Conservation (phyloP, 345 rosid genomes). For the Lepidium aucheri region DNA sequence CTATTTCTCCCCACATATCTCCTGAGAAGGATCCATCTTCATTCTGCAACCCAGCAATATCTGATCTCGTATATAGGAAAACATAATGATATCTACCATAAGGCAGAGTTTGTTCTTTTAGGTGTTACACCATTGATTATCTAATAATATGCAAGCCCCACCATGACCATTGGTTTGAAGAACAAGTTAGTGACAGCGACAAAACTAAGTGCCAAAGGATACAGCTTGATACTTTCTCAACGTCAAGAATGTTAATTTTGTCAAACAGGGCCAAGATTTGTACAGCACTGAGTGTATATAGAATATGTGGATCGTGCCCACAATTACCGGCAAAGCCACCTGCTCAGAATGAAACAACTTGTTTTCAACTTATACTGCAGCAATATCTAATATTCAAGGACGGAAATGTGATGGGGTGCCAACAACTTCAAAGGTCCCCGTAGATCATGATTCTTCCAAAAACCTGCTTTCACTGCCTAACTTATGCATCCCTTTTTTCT, state of each 20-base stretch:
- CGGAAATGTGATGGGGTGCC: not conserved
- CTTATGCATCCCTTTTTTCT: not conserved
- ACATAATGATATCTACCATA: not conserved
- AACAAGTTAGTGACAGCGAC: not conserved
- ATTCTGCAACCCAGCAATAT: slow-evolving; percentile 70
- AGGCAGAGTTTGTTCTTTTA: not conserved
- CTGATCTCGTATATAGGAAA: slow-evolving; percentile 34
- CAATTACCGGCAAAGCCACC: slow-evolving; percentile 95
- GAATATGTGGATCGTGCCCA: slow-evolving; percentile 81
- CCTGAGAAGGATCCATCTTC: slow-evolving; percentile 96
- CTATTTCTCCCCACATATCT: slow-evolving; percentile 95
- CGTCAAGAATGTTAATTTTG: slow-evolving; percentile 58
- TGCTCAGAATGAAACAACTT: slow-evolving; percentile 25
- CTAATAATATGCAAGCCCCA: not conserved
- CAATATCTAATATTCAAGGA: not conserved
- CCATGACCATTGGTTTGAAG: not conserved
- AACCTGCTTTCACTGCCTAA: not conserved
- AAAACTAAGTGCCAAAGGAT: slow-evolving; percentile 42
- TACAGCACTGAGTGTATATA: slow-evolving; percentile 78
- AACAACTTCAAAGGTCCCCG: not conserved
- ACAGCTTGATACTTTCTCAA: slow-evolving; percentile 63
- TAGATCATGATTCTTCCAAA: not conserved
- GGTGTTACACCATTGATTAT: not conserved
- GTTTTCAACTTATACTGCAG: not conserved
- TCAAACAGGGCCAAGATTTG: slow-evolving; percentile 74